Evolutionary conservation across 2,329 filamentous ascomycete species (phyloP), one percentile per base, ranked within the genome.

Genomic region (Nemania bipapillata): DNA sequence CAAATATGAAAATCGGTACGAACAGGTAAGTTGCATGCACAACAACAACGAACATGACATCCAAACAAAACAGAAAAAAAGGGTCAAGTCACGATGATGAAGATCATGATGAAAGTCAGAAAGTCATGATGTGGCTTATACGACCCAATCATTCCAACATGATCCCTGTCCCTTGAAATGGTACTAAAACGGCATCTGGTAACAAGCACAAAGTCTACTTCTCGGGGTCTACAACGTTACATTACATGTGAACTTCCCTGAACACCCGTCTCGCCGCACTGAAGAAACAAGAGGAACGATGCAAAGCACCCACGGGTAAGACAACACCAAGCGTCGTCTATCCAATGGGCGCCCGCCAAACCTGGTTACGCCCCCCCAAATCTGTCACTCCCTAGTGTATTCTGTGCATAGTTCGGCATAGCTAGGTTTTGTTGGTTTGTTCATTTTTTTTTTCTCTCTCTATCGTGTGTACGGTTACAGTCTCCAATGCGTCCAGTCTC

Each of bases 71-170:
- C 5, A 11, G 32, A 6, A 53, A 11, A 65, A 42, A 45, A 30
- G 30, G n/a, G n/a, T n/a, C n/a, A 32, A 32, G 30, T 32, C 4
- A 32, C 30, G 30, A 32, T 9, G 30, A 32, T 9, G 30, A 32
- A 32, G 30, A 32, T 50, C 47, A 56, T 7, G 53, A 40, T 8
- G 20, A 28, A 56, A n/a, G 24, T 54, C 28, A 37, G 28, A 37
- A 63, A 64, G 66, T 73, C 72, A 71, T 55, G 57, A 26, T 76
- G 74, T 76, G 74, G 74, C 74, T 74, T 69, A 71, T 73, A 65
- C 66, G 68, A 69, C 63, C 66, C 69, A 65, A 57, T 62, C 63
- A 54, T 45, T 20, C 28, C 11, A 17, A 45, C 40, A 68, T 56
- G 63, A 76, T 75, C 74, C 70, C 68, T 75, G 70, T 70, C 68